Percentiles rank a stretch among this genome's conserved stretches.
These are phyloP conservation scores for Colletotrichum lentis DNA, from an alignment of 2,329 filamentous ascomycete species.

Conservation along the genomic window DNA sequence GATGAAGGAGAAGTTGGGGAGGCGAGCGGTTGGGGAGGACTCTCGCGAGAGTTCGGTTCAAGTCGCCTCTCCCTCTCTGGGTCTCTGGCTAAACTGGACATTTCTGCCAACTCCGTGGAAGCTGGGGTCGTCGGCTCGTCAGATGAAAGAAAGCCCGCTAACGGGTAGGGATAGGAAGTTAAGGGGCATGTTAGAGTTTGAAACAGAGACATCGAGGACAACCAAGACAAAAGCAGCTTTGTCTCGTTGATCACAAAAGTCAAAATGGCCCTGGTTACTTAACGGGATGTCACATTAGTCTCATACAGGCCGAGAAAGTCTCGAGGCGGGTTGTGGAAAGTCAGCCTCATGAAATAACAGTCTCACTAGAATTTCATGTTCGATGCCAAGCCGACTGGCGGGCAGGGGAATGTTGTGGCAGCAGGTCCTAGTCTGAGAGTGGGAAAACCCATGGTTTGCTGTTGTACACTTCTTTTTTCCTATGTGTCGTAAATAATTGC, in stretches of 20 bases:
- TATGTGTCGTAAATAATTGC: constrained; percentile 9
- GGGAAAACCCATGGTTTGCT: constrained; percentile 8
- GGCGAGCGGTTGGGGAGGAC: not conserved
- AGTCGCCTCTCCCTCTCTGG: not conserved
- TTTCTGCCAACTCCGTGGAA: not conserved
- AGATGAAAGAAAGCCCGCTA: not conserved
- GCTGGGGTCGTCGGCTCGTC: not conserved
- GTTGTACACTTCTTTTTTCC: constrained; percentile 25
- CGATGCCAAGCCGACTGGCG: not conserved
- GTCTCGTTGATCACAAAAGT: not conserved
- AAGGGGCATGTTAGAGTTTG: constrained; percentile 9
- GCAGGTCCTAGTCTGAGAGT: constrained; percentile 27
- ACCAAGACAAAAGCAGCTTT: not conserved
- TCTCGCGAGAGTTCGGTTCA: not conserved
- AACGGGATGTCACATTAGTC: not conserved
- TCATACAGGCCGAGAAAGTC: not conserved
- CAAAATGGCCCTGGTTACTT: not conserved
- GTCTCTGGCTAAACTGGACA: not conserved
- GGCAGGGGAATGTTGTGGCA: not conserved
- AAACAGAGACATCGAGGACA: constrained; percentile 2
- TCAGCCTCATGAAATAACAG: not conserved
- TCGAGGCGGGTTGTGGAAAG: not conserved
- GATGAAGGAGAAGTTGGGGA: not conserved
- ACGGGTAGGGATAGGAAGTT: not conserved
- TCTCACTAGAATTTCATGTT: not conserved